Evolutionary conservation across 2,329 filamentous ascomycete species (phyloP).

Genomic region (Aspergillus jensenii): DNA sequence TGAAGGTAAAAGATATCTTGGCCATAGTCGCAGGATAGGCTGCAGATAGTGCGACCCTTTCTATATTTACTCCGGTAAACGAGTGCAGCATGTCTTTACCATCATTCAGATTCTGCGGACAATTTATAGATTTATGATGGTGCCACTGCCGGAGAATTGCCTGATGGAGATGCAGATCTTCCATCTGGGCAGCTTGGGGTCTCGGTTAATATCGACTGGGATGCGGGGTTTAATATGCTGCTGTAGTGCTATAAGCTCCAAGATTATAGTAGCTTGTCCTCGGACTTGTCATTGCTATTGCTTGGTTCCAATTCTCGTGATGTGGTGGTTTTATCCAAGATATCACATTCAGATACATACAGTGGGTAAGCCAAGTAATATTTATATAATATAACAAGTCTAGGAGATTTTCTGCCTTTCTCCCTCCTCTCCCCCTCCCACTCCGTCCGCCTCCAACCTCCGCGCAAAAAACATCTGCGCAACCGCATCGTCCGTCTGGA

Average conservation of each 20-base stretch:
- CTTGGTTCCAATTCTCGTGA: too few species aligned
- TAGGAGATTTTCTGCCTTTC: too few species aligned
- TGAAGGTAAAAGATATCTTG: background rate
- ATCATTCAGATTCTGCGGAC: background rate
- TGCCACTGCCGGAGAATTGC: background rate
- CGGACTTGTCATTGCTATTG: too few species aligned
- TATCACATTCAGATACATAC: too few species aligned
- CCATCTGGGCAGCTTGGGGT: background rate
- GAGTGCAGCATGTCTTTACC: background rate
- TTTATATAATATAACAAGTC: too few species aligned
- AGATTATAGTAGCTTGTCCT: background rate
- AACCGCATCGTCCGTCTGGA: conserved; percentile 30
- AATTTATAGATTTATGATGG: background rate
- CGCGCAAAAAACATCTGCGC: conserved; percentile 25
- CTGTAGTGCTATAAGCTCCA: background rate
- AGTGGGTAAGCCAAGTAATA: too few species aligned
- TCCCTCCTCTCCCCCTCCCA: background rate
- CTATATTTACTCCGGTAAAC: background rate
- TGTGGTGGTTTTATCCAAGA: too few species aligned
- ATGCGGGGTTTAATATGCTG: background rate
- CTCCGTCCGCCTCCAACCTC: background rate
- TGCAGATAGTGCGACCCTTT: too few species aligned
- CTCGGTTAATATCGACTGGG: background rate
- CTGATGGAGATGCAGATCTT: background rate
- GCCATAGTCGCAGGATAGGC: background rate